Base-by-base conservation (phyloP, 73 alveolate species). In the Symbiodinium pilosum region DNA sequence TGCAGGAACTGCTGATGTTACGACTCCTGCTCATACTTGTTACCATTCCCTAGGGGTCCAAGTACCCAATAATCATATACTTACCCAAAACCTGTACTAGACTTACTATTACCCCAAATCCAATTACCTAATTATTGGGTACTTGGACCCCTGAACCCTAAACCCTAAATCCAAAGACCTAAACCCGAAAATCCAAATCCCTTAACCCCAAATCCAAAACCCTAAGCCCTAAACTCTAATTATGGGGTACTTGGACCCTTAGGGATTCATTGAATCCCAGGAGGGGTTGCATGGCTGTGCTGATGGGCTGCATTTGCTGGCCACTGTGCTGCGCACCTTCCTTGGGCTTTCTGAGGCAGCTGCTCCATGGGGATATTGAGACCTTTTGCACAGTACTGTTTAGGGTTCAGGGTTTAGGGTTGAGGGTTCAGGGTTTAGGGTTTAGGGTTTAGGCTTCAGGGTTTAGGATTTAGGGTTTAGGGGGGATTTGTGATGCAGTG, bases 261-360 rank as follows among this genome's bases (percentile, higher is more conserved):
- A n/a, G n/a, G n/a, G n/a, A 54, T 6, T 7, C 73, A 47, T 11
- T 47, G 16, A 47, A 47, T 16, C 39, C 38, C 39, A 64, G 77
- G 83, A 56, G 43, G 77, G 87, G 51, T 36, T 91, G 96, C 39
- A 91, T 91, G 96, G 87, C 96, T 4, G 77, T 43, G 40, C 51
- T 91, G 77, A 87, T 91, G 96, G 96, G 42, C 59, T 91, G 51
- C 71, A 69, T 91, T n/a, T 91, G 96, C n/a, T 91, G 96, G 96
- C 96, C 96, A 3, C 47, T 91, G 32, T 91, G 84, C 47, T 91
- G 96, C 40, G 96, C 96, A 24, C 96, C 96, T 6, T 38, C 75
- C 83, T 87, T 91, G 5, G 96, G 96, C 51, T 91, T 91, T 39
- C 54, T 91, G 4, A 91, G 96, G 96, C 77, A 4, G 1, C 81